Conservation (phyloP, 2,329 filamentous ascomycete genomes). For the Beauveria sp. region DNA sequence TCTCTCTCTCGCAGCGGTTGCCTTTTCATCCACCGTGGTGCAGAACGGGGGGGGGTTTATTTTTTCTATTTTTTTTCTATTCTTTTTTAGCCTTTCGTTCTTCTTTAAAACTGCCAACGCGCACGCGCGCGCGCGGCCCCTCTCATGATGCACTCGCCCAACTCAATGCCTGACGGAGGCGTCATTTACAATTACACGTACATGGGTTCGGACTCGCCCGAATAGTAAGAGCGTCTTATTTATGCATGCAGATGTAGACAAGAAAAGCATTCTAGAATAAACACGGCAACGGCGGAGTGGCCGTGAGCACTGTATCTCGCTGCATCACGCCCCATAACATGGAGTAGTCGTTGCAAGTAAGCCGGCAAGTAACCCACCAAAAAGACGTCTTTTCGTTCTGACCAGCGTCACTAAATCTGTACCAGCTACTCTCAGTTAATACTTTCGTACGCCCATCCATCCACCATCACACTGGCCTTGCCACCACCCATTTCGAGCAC, state of each 20-base stretch:
- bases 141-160: neutral
- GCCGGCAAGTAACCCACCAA: neutral
- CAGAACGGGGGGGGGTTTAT: neutral
- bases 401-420: neutral
- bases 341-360: neutral
- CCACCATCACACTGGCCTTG: neutral
- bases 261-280: neutral
- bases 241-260: neutral
- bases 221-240: neutral
- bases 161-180: neutral
- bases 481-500: neutral
- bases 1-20: neutral
- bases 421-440: no score
- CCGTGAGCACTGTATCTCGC: neutral
- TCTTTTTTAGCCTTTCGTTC: neutral
- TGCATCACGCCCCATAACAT: neutral
- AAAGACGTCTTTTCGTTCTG: neutral
- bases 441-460: neutral
- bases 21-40: conserved; percentile 1
- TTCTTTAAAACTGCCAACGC: neutral
- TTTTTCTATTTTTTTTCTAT: no score
- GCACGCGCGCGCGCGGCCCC: no score
- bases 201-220: neutral
- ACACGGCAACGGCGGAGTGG: neutral
- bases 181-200: neutral